Evolutionary conservation across 495 filamentous ascomycete species (phyloP), one percentile per base, ranked within the genome.

Genomic region (Lepidopterella palustris): DNA sequence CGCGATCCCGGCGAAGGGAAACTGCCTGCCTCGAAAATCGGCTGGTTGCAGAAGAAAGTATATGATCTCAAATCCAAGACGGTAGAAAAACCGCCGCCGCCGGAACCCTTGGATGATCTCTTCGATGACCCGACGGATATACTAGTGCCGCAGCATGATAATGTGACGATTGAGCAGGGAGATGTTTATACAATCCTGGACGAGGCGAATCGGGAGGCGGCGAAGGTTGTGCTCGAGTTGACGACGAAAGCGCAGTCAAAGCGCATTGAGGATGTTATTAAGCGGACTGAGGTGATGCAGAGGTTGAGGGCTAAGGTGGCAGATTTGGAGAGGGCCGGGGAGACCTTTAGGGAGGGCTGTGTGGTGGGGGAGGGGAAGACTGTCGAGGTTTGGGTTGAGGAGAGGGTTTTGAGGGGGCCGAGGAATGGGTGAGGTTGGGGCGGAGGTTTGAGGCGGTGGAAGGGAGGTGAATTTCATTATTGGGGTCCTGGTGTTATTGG

Each of bases 181-280:
- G 26, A 45, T 20, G 32, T 45, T 32, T 57, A 48, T 32, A 45
- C 40, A 3, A 25, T 48, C 18, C 29, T 48, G 5, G 54, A 57
- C 29, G 39, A 24, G 21, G 54, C 54, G 23, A 57, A 57, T 49
- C 29, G 39, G 11, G 54, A 57, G 27, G 54, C 54, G 11, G 29
- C 10, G 29, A 53, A 49, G 24, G 13, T 51, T 2, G 47, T 51
- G 13, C 15, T 31, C 13, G 25, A 31, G 4, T 11, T 55, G 4
- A 55, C 15, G 26, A 23, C 28, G 2, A 11, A 39, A 4, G 23
- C 39, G 52, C 21, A 31, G 4, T 31, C 26, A 5, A 55, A 31
- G 29, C 26, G 31, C 31, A 35, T 55, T n/a, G 52, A 55, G 10
- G 21, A 55, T 55, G 10, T 42, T 2, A 11, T 42, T 11, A 42